Conservation (phyloP, 1,284 basidiomycete genomes). For the Cutaneotrichosporon cutaneum region DNA sequence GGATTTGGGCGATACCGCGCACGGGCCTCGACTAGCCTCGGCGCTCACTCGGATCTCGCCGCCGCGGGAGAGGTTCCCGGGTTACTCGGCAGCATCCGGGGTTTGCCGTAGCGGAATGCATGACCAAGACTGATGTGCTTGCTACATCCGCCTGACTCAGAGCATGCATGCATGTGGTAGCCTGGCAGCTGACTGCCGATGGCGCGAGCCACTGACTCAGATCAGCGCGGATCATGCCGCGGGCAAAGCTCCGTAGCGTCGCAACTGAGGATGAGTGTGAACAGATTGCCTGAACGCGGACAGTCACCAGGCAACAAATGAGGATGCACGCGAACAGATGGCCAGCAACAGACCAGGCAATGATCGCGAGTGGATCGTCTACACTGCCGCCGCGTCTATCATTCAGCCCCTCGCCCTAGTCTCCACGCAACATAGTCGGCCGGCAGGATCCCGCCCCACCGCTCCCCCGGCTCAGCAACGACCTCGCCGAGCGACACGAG, state of each 20-base stretch:
- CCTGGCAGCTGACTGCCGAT: too few relatives aligned
- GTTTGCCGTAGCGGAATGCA: not conserved
- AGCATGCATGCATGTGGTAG: too few relatives aligned
- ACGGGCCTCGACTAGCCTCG: not conserved
- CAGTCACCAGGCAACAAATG: too few relatives aligned
- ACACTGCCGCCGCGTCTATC: not conserved
- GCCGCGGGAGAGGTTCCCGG: not conserved
- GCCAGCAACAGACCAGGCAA: not conserved
- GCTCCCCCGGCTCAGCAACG: conserved; percentile 19
- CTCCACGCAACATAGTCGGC: conserved; percentile 45
- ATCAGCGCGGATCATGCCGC: too few relatives aligned
- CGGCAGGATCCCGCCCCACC: conserved; percentile 47
- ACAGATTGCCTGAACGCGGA: too few relatives aligned
- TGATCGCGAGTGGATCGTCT: not conserved
- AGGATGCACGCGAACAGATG: too few relatives aligned
- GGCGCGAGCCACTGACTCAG: too few relatives aligned
- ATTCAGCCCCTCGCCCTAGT: not conserved
- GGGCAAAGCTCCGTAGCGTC: too few relatives aligned
- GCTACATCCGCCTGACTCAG: not conserved
- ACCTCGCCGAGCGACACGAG: conserved; percentile 33
- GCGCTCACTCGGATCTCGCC: not conserved
- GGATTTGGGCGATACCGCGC: not conserved
- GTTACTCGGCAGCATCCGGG: not conserved
- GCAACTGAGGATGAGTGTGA: too few relatives aligned
- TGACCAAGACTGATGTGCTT: not conserved